Base-by-base conservation (phyloP, 371 early-diverging fungal genomes). In the Basidiobolus heterosporus region DNA sequence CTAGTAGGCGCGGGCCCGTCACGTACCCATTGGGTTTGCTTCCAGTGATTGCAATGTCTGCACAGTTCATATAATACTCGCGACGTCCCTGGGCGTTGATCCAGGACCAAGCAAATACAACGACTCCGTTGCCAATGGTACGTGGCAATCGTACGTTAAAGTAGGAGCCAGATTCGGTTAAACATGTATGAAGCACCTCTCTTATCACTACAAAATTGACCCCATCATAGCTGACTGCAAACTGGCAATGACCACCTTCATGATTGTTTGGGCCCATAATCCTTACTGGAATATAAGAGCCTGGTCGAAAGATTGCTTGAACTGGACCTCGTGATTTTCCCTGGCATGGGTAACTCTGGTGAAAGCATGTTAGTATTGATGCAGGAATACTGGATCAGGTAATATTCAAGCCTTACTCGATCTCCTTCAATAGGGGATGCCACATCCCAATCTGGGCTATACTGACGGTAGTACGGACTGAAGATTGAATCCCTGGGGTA, bases 211-310 rank as follows among this genome's bases (percentile, higher is more conserved):
- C 74, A 47, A 62, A 78, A 16, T 60, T 57, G 19, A 65, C 76
- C 19, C 59, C 62, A 48, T 80, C 74, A 35, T 70, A 71, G 0
- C 73, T 70, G 2, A 80, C 46, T 0, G 78, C 59, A 53, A 75
- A 76, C 48, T 76, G 72, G 47, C 79, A 78, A 49, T 73, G 74
- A 21, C 78, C 78, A 36, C 77, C 77, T 22, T 62, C 57, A 48
- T 68, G 70, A 0, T 2, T 11, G 61, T 42, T 42, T 57, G 8
- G 50, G 48, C 24, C 55, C 47, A 1, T 36, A 38, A 35, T 65
- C 64, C 23, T 60, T 41, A 69, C 63, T 3, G 50, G 48, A 36
- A 74, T 56, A 0, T 58, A 53, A 0, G 47, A 18, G 4, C 75
- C 75, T 4, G 73, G 69, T 0, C 48, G 57, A 56, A 61, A 67